Base-by-base conservation (phyloP, 2,329 filamentous ascomycete species). In the Lasiodiplodia hormozganensis region DNA sequence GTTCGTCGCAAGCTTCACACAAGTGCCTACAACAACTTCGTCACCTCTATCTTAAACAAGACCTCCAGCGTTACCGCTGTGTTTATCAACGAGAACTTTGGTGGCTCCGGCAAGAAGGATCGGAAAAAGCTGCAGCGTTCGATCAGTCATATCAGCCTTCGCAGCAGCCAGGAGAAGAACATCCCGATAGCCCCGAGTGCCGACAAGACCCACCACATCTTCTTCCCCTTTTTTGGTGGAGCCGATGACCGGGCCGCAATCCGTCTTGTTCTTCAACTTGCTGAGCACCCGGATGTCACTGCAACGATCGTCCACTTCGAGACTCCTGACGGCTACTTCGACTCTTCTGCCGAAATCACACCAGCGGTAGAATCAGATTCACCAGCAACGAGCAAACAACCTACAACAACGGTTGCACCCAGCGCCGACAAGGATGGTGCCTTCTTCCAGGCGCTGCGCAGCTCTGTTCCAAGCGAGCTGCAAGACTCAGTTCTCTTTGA, bases 221-320 rank as follows among this genome's bases (percentile, higher is more conserved):
- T 97, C 77, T 84, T 97, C 66, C 91, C 94, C 0, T 98, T 93
- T 80, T 90, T 97, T 69, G 94, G 95, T 21, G 92, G 92, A 10
- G 82, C 85, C 1, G 96, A 99, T 75, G 95, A 97, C 75, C 87
- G 89, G 8, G 88, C 90, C 4, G 94, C 94, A 0, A 85, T 98
- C 0, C 85, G 90, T 1, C 87, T 98, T 28, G 91, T 95, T 3
- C 84, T 98, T 3, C 95, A 97, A 75, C 85, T 99, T 0, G 92
- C 90, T 0, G 89, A 90, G 76, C 96, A 94, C 74, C 86, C 88
- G 4, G 88, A 92, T 53, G 88, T 97, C 31, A 94, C 92, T 0
- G 92, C 90, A 0, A 95, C 92, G 0, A 86, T 97, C 38, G 83
- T 91, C 1, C 89, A 89, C 70, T 84, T 92, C 68, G 77, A 82